Conservation (phyloP, 2,329 filamentous ascomycete genomes). For the Nemania diffusa region DNA sequence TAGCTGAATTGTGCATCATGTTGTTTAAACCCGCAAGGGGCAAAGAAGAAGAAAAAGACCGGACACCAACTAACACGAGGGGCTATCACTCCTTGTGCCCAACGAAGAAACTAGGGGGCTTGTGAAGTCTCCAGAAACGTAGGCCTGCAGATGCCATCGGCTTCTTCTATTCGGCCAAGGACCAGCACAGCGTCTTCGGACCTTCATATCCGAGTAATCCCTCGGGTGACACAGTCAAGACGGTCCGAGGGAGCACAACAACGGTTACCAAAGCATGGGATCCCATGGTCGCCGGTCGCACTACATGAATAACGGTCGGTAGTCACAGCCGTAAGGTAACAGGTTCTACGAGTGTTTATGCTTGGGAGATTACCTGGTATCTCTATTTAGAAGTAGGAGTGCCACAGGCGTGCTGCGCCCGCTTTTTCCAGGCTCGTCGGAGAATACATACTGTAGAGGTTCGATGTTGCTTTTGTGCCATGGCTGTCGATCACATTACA, state of each 20-base stretch:
- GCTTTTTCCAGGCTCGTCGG: neutral
- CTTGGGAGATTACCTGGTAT: neutral
- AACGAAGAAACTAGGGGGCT: constrained; percentile 4
- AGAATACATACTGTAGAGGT: neutral
- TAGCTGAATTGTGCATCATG: neutral
- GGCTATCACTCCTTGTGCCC: neutral
- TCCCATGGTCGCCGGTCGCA: constrained; percentile 4
- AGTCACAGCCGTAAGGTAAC: neutral
- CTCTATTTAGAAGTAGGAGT: neutral
- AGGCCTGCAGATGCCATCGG: constrained; percentile 1
- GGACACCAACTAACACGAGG: constrained; percentile 2
- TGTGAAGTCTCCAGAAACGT: neutral
- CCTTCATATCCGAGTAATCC: neutral
- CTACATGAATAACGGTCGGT: constrained; percentile 19
- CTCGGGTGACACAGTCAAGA: neutral
- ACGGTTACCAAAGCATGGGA: constrained; percentile 17
- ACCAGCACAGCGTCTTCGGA: neutral
- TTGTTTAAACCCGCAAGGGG: constrained; percentile 11
- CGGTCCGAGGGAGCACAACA: constrained; percentile 21
- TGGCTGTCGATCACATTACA: constrained; percentile 20
- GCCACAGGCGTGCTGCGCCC: constrained; percentile 5
- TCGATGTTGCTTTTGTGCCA: constrained; percentile 23
- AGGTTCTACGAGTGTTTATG: neutral
- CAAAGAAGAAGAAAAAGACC: constrained; percentile 18
- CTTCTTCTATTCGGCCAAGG: neutral